Evolutionary conservation across 768 basidiomycete genomes (phyloP).

Genomic region (Pholiota microspora): DNA sequence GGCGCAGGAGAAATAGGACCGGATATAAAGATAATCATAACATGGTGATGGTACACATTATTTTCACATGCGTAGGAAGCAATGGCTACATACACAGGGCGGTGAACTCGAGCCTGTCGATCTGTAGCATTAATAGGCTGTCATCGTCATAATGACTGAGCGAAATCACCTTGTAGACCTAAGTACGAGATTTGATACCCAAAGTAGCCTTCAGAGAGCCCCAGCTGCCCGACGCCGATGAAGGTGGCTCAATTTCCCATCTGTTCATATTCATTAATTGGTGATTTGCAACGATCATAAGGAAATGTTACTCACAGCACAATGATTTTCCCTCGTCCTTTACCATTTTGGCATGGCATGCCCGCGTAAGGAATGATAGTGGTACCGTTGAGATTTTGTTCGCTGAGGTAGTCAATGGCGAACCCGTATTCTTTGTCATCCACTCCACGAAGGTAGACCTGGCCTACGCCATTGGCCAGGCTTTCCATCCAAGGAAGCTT

Average conservation of each 20-base stretch:
- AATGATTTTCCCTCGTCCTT: constrained; percentile 21
- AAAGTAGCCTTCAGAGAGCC: constrained; percentile 17
- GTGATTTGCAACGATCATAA: neutral
- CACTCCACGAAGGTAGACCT: constrained; percentile 47
- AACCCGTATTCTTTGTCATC: constrained; percentile 49
- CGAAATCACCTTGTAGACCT: neutral
- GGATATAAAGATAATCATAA: neutral
- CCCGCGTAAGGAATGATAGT: constrained; percentile 49
- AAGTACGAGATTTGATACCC: constrained; percentile 13
- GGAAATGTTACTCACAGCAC: constrained; percentile 20
- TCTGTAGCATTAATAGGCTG: neutral
- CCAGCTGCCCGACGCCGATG: constrained; percentile 14
- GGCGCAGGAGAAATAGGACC: neutral
- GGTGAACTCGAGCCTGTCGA: neutral
- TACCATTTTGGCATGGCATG: constrained; percentile 47
- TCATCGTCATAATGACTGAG: neutral
- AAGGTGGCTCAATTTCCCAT: constrained; percentile 26
- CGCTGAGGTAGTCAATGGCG: constrained; percentile 42
- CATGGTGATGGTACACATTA: neutral
- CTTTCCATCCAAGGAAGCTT: constrained; percentile 54
- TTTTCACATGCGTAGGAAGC: neutral
- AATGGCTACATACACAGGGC: neutral
- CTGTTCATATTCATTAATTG: constrained; percentile 13
- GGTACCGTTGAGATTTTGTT: constrained; percentile 41
- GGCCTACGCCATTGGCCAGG: constrained; percentile 41